These are phyloP conservation scores for Knoxdaviesia proteae DNA, from an alignment of 2,329 filamentous ascomycete species.

Conservation along the genomic window DNA sequence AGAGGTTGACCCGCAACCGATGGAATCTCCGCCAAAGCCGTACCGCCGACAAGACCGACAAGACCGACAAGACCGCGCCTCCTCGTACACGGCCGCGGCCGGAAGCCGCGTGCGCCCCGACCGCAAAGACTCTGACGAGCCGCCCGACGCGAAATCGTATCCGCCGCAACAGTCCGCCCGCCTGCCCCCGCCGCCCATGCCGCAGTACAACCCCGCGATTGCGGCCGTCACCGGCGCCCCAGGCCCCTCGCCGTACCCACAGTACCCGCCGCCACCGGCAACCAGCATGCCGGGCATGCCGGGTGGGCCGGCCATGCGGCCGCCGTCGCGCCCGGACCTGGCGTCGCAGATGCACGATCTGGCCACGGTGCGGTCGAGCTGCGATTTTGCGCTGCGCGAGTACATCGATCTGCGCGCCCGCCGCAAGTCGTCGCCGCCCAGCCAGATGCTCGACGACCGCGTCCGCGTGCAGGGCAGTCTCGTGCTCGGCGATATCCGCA, in stretches of 20 bases:
- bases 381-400: conserved; percentile 16
- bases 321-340: conserved; percentile 6
- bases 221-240: neutral
- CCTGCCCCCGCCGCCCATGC: neutral
- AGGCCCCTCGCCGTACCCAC: neutral
- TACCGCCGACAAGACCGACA: too few relatives aligned
- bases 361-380: conserved; percentile 13
- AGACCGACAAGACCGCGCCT: too few relatives aligned
- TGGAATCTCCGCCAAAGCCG: too few relatives aligned
- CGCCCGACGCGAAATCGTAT: neutral
- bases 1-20: too few relatives aligned
- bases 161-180: neutral
- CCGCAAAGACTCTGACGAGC: conserved; percentile 4
- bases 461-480: conserved; percentile 20
- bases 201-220: neutral
- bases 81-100: too few relatives aligned
- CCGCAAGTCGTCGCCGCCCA: conserved; percentile 10
- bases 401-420: conserved; percentile 14
- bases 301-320: neutral
- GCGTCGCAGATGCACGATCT: conserved; percentile 11
- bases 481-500: conserved; percentile 22
- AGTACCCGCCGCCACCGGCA: neutral
- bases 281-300: neutral
- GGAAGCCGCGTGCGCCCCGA: too few relatives aligned
- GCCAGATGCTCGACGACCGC: conserved; percentile 19